These are phyloP conservation scores for Aurifilum marmelostoma DNA, from an alignment of 2,329 filamentous ascomycete species.

Conservation along the genomic window DNA sequence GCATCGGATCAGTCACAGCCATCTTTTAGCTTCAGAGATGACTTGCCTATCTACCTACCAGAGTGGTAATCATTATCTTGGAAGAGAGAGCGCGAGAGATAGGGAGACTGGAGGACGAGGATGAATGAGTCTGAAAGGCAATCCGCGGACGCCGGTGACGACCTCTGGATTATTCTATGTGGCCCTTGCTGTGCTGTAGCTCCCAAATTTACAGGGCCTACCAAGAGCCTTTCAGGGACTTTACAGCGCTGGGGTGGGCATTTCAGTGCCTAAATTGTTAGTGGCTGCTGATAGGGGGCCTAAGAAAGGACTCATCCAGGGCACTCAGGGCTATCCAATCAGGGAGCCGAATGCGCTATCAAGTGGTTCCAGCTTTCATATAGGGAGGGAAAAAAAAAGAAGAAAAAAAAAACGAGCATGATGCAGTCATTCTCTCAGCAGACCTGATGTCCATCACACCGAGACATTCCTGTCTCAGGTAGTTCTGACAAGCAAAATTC, in stretches of 20 bases:
- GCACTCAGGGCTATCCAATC: not conserved
- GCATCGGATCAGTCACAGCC: not conserved
- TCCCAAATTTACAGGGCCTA: not conserved
- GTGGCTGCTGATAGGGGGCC: not conserved
- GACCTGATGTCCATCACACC: not conserved
- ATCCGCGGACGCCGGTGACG: not conserved
- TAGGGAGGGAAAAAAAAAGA: not conserved
- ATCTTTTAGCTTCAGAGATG: not conserved
- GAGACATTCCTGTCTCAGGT: conserved; percentile 1
- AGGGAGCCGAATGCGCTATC: not conserved
- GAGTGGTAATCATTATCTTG: not conserved
- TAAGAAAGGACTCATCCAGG: not conserved
- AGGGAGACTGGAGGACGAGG: too few species aligned
- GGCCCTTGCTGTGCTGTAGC: not conserved
- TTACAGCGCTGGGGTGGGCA: not conserved
- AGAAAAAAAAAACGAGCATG: not conserved
- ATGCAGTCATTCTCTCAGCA: conserved; percentile 12
- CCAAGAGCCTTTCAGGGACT: not conserved
- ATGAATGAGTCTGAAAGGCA: not conserved
- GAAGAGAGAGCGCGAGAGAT: too few species aligned
- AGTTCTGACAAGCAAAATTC: not conserved
- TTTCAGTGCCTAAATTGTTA: not conserved
- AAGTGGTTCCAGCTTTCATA: not conserved
- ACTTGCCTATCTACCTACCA: not conserved
- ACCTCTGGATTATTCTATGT: too few species aligned